Base-by-base conservation (phyloP, 208 protist genomes). In the Crithidia bombi region DNA sequence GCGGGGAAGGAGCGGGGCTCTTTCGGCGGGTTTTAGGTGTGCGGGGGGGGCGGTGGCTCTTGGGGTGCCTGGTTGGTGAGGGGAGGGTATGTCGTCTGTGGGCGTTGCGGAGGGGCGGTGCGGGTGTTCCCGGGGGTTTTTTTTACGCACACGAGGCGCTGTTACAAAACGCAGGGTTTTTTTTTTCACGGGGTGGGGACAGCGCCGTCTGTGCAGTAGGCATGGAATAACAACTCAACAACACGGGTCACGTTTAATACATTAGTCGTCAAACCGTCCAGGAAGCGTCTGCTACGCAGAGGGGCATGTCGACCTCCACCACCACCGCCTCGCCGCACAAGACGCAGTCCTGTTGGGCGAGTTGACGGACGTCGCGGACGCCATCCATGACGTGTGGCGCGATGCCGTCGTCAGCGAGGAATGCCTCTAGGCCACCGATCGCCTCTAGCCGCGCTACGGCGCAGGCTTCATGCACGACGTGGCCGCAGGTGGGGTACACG, bases 401-500 rank as follows among this genome's bases (percentile, higher is more conserved):
- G 41, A 91, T 65, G 46, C 83, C 85, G 46, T 91, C 79, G 69
- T 91, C 85, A 5, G 80, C 70, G 43, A 90, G 51, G 49, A 95
- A 92, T 10, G 76, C 78, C 54, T 91, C 85, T 12, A 91, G 35
- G 15, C 87, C 87, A 26, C 89, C 89, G 55, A 95, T 79, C 0
- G 51, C 54, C 38, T 83, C 54, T 2, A 93, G 65, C 32, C 79
- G 79, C 43, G 50, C 49, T 10, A 90, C 61, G 3, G 89, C 83
- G 65, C 90, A 96, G 5, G 62, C 51, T 64, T 94, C 81, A 68
- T 95, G 90, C 64, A 97, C 83, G 15, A 81, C 82, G 67, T 97
- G 92, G 26, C 80, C 72, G 75, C 92, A 97, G 62, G 73, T 81
- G 2, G 88, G 89, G 66, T 93, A 97, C 38, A 95, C 72, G 6